Conservation (phyloP, 2,329 filamentous ascomycete species). For the Aaosphaeria pasadenensis region DNA sequence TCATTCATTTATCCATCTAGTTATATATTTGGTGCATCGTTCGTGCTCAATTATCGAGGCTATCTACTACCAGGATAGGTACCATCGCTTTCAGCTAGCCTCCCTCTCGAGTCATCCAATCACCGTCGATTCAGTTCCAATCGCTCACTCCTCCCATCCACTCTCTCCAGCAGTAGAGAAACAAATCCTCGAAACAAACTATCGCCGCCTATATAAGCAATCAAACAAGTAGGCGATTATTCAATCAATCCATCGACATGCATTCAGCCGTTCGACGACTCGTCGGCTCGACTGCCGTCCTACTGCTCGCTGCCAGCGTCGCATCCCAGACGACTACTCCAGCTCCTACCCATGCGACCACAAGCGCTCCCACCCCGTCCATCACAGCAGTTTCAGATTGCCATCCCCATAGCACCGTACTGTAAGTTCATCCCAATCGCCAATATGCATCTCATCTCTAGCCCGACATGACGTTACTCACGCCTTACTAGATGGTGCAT, state of each 20-base stretch:
- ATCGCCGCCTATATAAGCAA: not conserved
- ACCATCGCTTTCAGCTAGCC: too few species aligned
- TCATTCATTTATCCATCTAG: too few species aligned
- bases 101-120: too few species aligned
- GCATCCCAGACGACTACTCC: constrained; percentile 15
- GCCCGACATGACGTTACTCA: constrained; percentile 5
- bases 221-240: not conserved
- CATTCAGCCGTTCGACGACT: constrained; percentile 1
- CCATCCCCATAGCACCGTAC: constrained; percentile 46
- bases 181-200: too few species aligned
- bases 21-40: too few species aligned
- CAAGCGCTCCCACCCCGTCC: constrained; percentile 9
- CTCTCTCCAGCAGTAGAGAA: too few species aligned
- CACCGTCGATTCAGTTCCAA: too few species aligned
- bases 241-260: constrained; percentile 9
- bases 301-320: constrained; percentile 5
- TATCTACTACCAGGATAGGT: too few species aligned
- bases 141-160: too few species aligned
- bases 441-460: too few species aligned
- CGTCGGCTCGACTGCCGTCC: constrained; percentile 2
- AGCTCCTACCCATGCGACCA: constrained; percentile 6
- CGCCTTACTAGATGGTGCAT: constrained; percentile 41
- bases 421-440: constrained; percentile 30
- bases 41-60: too few species aligned
- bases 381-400: constrained; percentile 53